Evolutionary conservation across 73 alveolate genomes (phyloP).

Genomic region (Uronychia setigera): DNA sequence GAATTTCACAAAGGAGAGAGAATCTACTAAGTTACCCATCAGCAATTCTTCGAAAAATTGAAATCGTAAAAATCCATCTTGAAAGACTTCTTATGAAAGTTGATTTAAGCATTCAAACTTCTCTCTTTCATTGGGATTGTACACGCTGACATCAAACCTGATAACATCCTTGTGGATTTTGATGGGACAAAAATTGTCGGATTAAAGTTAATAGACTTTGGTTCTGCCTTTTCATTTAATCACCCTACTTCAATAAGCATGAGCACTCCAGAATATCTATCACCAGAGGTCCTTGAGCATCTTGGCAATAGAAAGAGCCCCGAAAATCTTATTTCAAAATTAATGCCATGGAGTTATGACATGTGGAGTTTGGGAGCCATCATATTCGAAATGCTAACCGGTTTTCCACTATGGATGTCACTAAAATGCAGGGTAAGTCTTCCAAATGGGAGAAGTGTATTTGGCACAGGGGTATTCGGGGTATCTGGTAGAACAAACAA

Average conservation of each 20-base stretch:
- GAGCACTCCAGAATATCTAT: constrained; percentile 77
- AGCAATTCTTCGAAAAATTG: too few relatives aligned
- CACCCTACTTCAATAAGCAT: constrained; percentile 28
- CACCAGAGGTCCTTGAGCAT: constrained; percentile 59
- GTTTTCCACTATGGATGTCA: constrained; percentile 79
- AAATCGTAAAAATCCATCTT: too few relatives aligned
- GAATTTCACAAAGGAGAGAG: constrained; percentile 73
- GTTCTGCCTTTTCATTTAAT: constrained; percentile 57
- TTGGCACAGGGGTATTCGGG: constrained; percentile 63
- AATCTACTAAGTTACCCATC: constrained; percentile 63
- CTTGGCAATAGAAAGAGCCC: constrained; percentile 47
- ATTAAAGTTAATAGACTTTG: constrained; percentile 72
- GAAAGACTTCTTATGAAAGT: too few relatives aligned
- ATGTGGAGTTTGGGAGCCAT: constrained; percentile 77
- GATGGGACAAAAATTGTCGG: constrained; percentile 24
- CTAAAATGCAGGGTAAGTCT: constrained; percentile 55
- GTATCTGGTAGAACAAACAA: constrained; percentile 56
- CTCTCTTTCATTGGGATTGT: too few relatives aligned
- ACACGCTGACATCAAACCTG: constrained; percentile 83
- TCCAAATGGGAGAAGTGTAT: constrained; percentile 26
- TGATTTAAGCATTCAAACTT: too few relatives aligned
- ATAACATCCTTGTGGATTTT: constrained; percentile 63
- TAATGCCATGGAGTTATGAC: constrained; percentile 74
- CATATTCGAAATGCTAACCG: constrained; percentile 66
- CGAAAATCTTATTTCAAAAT: constrained; percentile 40